phyloP scores from a whole-genome alignment of 805 yeast species.

The Wickerhamiella occidentalis region DNA sequence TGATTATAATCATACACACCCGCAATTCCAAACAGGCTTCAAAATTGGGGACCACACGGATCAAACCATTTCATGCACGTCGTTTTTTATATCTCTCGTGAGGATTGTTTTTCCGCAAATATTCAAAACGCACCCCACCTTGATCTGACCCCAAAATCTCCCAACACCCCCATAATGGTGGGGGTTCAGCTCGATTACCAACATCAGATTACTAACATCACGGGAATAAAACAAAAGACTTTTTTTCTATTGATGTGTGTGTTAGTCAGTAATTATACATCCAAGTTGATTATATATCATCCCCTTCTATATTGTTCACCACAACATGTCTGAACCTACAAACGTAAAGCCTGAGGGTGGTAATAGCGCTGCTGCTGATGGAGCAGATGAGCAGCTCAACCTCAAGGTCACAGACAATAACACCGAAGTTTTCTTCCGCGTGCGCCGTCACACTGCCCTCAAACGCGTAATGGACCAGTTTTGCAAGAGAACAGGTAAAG shows the following conservation, averaged over 20 bases:
- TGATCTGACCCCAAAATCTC: background rate
- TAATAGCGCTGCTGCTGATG: slow-evolving; percentile 33
- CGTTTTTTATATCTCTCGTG: too few relatives aligned
- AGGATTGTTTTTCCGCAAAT: too few relatives aligned
- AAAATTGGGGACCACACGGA: too few relatives aligned
- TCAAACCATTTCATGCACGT: too few relatives aligned
- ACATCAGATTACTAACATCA: too few relatives aligned
- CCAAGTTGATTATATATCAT: background rate
- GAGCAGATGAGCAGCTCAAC: slow-evolving; percentile 48
- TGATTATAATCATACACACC: background rate
- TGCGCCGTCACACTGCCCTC: slow-evolving; percentile 83
- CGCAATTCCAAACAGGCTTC: too few relatives aligned
- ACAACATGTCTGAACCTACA: slow-evolving; percentile 8
- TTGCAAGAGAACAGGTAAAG: slow-evolving; percentile 94
- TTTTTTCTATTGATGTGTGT: background rate
- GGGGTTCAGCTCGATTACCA: too few relatives aligned
- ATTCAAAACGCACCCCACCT: background rate
- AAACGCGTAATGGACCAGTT: slow-evolving; percentile 94
- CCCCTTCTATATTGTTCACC: background rate
- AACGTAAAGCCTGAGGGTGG: slow-evolving; percentile 36
- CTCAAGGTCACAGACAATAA: slow-evolving; percentile 88
- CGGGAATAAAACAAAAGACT: too few relatives aligned
- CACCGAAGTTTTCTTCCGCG: slow-evolving; percentile 90
- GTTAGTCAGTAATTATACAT: background rate
- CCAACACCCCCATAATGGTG: background rate